Conservation (phyloP, 257 asterid species). For the Forsythia viridissima region DNA sequence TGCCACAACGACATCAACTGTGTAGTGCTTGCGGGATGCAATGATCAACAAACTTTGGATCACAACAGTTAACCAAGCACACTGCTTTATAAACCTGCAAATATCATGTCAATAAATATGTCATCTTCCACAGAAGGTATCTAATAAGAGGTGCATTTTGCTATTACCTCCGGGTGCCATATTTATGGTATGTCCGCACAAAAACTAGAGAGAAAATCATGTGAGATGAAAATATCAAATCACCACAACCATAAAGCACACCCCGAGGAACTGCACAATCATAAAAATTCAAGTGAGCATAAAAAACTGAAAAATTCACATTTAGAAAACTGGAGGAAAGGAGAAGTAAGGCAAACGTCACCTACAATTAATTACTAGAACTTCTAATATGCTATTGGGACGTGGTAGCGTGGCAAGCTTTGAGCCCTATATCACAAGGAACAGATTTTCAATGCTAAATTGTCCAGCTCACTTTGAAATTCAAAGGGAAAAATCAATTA, state of each 20-base stretch:
- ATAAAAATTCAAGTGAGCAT: constrained; percentile 18
- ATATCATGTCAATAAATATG: constrained; percentile 9
- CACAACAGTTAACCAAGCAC: constrained; percentile 76
- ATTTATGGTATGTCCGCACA: constrained; percentile 85
- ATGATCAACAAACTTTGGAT: constrained; percentile 88
- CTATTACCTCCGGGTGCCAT: constrained; percentile 65
- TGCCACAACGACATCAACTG: constrained; percentile 94
- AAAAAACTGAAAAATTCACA: not conserved
- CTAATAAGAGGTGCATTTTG: not conserved
- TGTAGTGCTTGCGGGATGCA: constrained; percentile 95
- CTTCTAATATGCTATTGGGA: constrained; percentile 68
- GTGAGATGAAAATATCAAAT: constrained; percentile 95
- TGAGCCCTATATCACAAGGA: constrained; percentile 66
- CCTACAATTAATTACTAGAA: constrained; percentile 57
- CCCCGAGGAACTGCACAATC: constrained; percentile 79
- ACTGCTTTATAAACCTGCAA: constrained; percentile 77
- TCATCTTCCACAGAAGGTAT: not conserved
- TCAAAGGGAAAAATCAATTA: not conserved
- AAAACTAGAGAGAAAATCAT: constrained; percentile 95
- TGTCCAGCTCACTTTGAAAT: not conserved
- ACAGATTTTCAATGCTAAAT: constrained; percentile 23
- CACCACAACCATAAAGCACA: constrained; percentile 95
- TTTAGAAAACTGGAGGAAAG: constrained; percentile 7
- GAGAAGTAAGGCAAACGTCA: constrained; percentile 20
- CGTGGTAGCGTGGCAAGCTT: constrained; percentile 87